A percentile compares a stretch with the other conserved stretches of the same genome.
Conservation (phyloP, 371 early-diverging fungal genomes). For the Saksenaea vasiformis region DNA sequence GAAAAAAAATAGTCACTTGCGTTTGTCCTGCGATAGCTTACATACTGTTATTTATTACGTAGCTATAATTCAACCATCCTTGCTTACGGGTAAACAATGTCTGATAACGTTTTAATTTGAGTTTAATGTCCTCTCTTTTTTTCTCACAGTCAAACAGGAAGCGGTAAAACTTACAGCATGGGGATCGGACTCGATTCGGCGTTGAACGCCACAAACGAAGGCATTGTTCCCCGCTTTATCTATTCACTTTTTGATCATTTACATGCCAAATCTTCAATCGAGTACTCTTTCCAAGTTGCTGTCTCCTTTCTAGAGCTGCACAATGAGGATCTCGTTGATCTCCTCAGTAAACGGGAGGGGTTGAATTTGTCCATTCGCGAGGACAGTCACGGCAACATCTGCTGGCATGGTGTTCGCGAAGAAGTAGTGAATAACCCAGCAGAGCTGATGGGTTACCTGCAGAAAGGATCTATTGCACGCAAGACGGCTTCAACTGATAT, state of each 20-base stretch:
- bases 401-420: constrained; percentile 87
- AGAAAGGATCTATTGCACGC: constrained; percentile 78
- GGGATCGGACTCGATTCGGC: constrained; percentile 61
- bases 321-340: constrained; percentile 92
- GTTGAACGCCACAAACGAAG: constrained; percentile 31
- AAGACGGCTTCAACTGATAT: constrained; percentile 95
- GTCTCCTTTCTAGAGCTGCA: constrained; percentile 92
- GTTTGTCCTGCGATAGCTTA: background rate
- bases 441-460: constrained; percentile 71
- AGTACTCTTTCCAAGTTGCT: constrained; percentile 56
- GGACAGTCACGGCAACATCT: constrained; percentile 85
- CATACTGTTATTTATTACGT: background rate
- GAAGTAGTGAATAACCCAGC: constrained; percentile 67
- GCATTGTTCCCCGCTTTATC: constrained; percentile 87
- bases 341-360: constrained; percentile 55
- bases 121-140: constrained; percentile 4
- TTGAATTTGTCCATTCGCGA: constrained; percentile 71
- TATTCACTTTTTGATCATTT: constrained; percentile 53
- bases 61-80: constrained; percentile 80
- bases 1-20: background rate
- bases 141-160: constrained; percentile 47
- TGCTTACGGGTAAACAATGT: constrained; percentile 88
- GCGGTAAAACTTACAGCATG: constrained; percentile 96
- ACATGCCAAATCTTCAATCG: constrained; percentile 27
- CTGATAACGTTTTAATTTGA: constrained; percentile 10